Base-by-base conservation (phyloP, 164 flowering plant species). In the Annona squamosa region DNA sequence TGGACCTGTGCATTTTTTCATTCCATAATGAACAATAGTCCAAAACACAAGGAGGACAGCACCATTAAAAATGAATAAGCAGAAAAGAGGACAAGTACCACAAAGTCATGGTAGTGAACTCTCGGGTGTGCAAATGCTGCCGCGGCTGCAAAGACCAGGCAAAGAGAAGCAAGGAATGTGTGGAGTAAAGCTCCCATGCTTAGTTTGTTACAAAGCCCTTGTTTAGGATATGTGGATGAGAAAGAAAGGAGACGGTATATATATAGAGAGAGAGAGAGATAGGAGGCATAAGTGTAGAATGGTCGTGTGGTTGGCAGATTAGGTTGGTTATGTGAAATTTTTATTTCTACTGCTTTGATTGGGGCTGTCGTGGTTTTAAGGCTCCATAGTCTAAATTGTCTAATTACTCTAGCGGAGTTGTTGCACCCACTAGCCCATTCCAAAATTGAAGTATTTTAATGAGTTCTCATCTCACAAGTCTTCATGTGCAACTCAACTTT, bases 41-140 rank as follows among this genome's bases (percentile, higher is more conserved):
- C n/a, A 67, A 70, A 45, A 52, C 5, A 26, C 57, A 56, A 16
- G 26, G 4, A 18, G 3, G 18, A n/a, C 12, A 46, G 42, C 13
- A 41, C 26, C 5, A 62, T 45, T 9, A 46, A 67, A 46, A 61
- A 46, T 63, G 47, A 43, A 46, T 13, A 68, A 69, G 6, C 12
- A 17, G 68, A 78, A 42, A 5, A 72, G 42, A 5, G 63, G 59
- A 64, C 59, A 79, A 84, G 57, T 84, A 87, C 87, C 48, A 84
- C 85, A 65, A 91, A 93, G 17, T 87, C 84, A 79, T 88, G 91
- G 76, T 79, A 41, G 69, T 84, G 96, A 75, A 74, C 77, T 83
- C 76, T 62, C n/a, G 77, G 76, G 3, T 48, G 45, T n/a, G 79
- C 69, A 5, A 76, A 17, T 6, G 73, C 65, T 3, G 72, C 47